phyloP scores from a whole-genome alignment of 1,139 yeast species.

The Yamadazyma oceani region DNA sequence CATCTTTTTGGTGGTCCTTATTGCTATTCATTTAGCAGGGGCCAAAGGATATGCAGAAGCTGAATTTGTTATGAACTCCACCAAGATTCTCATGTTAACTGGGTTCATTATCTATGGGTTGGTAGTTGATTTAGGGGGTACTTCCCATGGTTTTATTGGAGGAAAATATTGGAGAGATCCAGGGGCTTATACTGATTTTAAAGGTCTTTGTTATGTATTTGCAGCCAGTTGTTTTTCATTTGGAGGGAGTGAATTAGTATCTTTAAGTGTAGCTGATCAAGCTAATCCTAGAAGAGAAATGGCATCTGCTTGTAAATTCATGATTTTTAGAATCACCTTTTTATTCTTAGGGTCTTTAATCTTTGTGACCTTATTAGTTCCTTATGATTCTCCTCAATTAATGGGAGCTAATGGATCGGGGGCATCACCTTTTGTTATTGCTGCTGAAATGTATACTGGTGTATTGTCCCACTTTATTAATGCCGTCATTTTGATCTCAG shows the following conservation, averaged over 20 bases:
- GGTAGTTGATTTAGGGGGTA: slow-evolving; percentile 42
- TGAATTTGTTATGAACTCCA: slow-evolving; percentile 38
- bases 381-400: slow-evolving; percentile 36
- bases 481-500: slow-evolving; percentile 44
- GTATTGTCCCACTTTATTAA: slow-evolving; percentile 44
- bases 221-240: slow-evolving; percentile 40
- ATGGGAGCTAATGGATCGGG: slow-evolving; percentile 37
- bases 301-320: slow-evolving; percentile 43
- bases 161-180: slow-evolving; percentile 49
- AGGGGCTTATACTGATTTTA: slow-evolving; percentile 37
- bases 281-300: slow-evolving; percentile 41
- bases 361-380: slow-evolving; percentile 45
- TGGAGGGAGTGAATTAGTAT: slow-evolving; percentile 43
- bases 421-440: slow-evolving; percentile 48
- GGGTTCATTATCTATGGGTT: slow-evolving; percentile 45
- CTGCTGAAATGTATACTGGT: slow-evolving; percentile 39
- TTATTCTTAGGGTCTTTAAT: slow-evolving; percentile 43
- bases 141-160: slow-evolving; percentile 42
- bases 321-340: slow-evolving; percentile 37
- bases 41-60: slow-evolving; percentile 48
- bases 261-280: slow-evolving; percentile 44
- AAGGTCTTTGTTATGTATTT: slow-evolving; percentile 41
- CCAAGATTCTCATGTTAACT: slow-evolving; percentile 37
- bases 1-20: slow-evolving; percentile 36
- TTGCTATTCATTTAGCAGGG: slow-evolving; percentile 37